These are phyloP conservation scores for Astragalus membranaceus DNA, from an alignment of 306 rosid species.

Conservation along the genomic window DNA sequence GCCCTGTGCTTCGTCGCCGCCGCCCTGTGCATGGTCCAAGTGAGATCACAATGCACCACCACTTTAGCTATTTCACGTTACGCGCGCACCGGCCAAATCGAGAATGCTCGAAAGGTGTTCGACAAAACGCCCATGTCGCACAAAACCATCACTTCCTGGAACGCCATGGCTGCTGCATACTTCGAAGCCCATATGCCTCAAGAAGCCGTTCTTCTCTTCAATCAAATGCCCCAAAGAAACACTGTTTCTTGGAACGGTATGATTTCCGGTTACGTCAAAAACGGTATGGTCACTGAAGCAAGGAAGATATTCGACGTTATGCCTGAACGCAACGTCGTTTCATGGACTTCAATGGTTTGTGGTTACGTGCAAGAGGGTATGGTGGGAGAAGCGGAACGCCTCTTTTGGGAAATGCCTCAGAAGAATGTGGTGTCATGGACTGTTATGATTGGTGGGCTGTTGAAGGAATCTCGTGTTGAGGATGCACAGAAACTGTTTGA, in stretches of 20 bases:
- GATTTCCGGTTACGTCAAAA: slow-evolving; percentile 35
- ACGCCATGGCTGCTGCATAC: slow-evolving; percentile 45
- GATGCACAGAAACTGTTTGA: slow-evolving; percentile 42
- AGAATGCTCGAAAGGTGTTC: slow-evolving; percentile 43
- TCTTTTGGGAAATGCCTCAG: slow-evolving; percentile 42
- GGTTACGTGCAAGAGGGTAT: slow-evolving; percentile 37
- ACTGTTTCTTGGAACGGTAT: slow-evolving; percentile 43
- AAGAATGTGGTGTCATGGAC: slow-evolving; percentile 55
- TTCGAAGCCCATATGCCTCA: slow-evolving; percentile 34
- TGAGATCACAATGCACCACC: slow-evolving; percentile 19
- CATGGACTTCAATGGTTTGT: slow-evolving; percentile 56
- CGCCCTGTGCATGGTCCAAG: slow-evolving; percentile 5
- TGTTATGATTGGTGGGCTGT: slow-evolving; percentile 47
- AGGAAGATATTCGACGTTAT: slow-evolving; percentile 33
- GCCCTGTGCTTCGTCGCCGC: too few relatives aligned
- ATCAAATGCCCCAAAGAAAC: slow-evolving; percentile 36
- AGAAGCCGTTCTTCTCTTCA: slow-evolving; percentile 37
- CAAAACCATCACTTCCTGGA: slow-evolving; percentile 37
- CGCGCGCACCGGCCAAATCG: slow-evolving; percentile 27
- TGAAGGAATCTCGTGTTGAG: slow-evolving; percentile 40
- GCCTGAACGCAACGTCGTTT: slow-evolving; percentile 45
- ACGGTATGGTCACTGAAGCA: slow-evolving; percentile 35
- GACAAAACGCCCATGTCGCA: slow-evolving; percentile 31
- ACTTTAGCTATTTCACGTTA: slow-evolving; percentile 21
- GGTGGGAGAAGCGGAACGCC: slow-evolving; percentile 31